Percentiles rank a stretch among this genome's conserved stretches.
phyloP scores from a whole-genome alignment of 352 stramenopile genomes.

The Salisapilia sapeloensis region DNA sequence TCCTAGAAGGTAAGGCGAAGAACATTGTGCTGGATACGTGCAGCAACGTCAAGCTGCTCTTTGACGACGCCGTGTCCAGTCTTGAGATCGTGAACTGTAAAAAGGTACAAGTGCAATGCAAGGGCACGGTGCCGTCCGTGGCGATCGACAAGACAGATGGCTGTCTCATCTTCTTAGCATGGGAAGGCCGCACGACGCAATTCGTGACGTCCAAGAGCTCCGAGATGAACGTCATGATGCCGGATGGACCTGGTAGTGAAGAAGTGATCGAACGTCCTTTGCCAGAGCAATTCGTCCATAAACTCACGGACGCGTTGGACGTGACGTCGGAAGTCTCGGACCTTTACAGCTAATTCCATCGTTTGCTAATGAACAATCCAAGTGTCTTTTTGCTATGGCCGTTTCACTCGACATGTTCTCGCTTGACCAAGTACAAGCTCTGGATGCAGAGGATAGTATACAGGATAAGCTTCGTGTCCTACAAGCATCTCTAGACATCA shows the following conservation, averaged over 20 bases:
- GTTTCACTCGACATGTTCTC: constrained; percentile 11
- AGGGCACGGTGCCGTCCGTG: constrained; percentile 87
- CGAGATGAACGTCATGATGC: constrained; percentile 95
- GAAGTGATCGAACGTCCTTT: constrained; percentile 93
- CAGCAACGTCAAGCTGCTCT: constrained; percentile 91
- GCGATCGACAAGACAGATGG: constrained; percentile 99
- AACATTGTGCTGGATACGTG: constrained; percentile 92
- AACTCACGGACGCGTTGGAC: constrained; percentile 65
- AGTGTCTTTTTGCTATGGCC: constrained; percentile 5
- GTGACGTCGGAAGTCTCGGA: constrained; percentile 90
- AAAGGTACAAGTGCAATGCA: constrained; percentile 90
- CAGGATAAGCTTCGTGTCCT: constrained; percentile 14
- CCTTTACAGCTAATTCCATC: constrained; percentile 87
- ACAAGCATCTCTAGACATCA: constrained; percentile 17
- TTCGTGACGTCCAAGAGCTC: constrained; percentile 95
- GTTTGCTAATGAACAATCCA: no score
- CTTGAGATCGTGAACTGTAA: constrained; percentile 98
- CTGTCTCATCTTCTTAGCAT: constrained; percentile 91
- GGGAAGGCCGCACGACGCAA: constrained; percentile 74
- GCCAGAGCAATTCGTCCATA: constrained; percentile 95
- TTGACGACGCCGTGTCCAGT: constrained; percentile 92
- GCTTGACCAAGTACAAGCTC: constrained; percentile 10
- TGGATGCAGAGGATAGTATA: constrained; percentile 8
- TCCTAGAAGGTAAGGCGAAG: constrained; percentile 96
- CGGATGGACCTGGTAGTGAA: constrained; percentile 47